phyloP scores from a whole-genome alignment of 2,329 filamentous ascomycete genomes.

The Fusarium nelsonii region DNA sequence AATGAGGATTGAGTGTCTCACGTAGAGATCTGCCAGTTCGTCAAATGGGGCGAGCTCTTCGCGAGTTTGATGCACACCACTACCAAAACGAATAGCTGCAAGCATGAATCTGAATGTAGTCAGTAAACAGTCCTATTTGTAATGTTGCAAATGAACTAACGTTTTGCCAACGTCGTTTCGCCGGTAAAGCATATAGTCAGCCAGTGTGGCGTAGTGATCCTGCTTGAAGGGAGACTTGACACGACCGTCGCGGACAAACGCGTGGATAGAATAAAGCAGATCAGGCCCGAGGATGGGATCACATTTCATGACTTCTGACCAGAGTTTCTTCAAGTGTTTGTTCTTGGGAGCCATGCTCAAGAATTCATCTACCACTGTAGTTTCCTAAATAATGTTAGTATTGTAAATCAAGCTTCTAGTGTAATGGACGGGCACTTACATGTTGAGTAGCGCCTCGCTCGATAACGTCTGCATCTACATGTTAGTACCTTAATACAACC shows the following conservation, averaged over 20 bases:
- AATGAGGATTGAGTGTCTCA: constrained; percentile 10
- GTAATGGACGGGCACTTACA: background rate
- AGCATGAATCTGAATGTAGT: constrained; percentile 12
- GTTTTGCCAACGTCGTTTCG: constrained; percentile 18
- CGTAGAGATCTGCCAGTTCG: constrained; percentile 19
- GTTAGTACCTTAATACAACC: background rate
- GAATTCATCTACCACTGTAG: constrained; percentile 22
- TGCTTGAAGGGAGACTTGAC: constrained; percentile 26
- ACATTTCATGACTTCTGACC: background rate
- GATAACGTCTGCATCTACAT: constrained; percentile 12
- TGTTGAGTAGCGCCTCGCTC: constrained; percentile 25
- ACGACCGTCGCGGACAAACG: constrained; percentile 21
- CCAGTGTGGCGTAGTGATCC: constrained; percentile 8
- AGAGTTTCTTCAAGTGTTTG: constrained; percentile 14
- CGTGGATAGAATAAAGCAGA: constrained; percentile 1
- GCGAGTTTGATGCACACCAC: constrained; percentile 2
- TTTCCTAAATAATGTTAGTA: constrained; percentile 13
- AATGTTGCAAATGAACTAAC: background rate
- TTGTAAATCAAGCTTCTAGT: fast-evolving
- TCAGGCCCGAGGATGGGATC: constrained; percentile 21
- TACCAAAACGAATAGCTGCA: constrained; percentile 24
- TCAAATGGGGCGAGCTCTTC: constrained; percentile 14
- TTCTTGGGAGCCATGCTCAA: constrained; percentile 22
- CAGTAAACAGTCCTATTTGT: background rate
- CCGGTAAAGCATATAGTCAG: constrained; percentile 19